Base-by-base conservation (phyloP, 31 red algal genomes). In the Porphyra umbilicalis region DNA sequence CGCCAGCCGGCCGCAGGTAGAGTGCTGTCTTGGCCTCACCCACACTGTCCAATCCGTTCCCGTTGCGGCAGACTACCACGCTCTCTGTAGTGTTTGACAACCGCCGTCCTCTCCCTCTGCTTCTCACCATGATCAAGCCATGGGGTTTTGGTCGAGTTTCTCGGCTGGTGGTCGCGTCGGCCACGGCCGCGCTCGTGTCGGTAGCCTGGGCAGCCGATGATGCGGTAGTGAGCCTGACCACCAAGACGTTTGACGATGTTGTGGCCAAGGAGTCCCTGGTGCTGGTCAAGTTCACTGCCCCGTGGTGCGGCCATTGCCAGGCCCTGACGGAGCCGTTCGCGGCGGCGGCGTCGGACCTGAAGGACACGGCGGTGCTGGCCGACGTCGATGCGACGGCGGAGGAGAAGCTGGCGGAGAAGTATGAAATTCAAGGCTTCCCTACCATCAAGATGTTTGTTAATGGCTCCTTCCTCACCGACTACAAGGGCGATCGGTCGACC, bases 251-350 rank as follows among this genome's bases (percentile, higher is more conserved):
- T 34, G 90, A 84, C 16, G 89, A 88, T 0, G 83, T 88, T 10
- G 79, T 97, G 74, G 77, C 77, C 6, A 83, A 89, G 71, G 88
- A 97, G 31, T 78, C 77, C 15, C 85, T 94, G 33, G 89, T 91
- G 33, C 90, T 97, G 46, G 88, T 97, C 77, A 97, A 97, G 78
- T 97, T 97, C 80, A 90, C 89, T 82, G 97, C 97, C 8, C 97
- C 97, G 36, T 99, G 97, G 97, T 99, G 97, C 84, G 91, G 93
- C 32, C 97, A 99, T 83, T 99, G 97, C 81, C 83, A 99, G 76
- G 81, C 83, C 44, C 96, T 99, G 93, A 82, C 76, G 32, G 87
- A 89, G 37, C 91, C 91, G 39, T 99, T 93, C 36, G 77, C 89
- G 39, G 88, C 88, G 16, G 89, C 86, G 25, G 97, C 97, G 18